Evolutionary conservation across 2,329 filamentous ascomycete genomes (phyloP).

Genomic region (Venturia effusa): DNA sequence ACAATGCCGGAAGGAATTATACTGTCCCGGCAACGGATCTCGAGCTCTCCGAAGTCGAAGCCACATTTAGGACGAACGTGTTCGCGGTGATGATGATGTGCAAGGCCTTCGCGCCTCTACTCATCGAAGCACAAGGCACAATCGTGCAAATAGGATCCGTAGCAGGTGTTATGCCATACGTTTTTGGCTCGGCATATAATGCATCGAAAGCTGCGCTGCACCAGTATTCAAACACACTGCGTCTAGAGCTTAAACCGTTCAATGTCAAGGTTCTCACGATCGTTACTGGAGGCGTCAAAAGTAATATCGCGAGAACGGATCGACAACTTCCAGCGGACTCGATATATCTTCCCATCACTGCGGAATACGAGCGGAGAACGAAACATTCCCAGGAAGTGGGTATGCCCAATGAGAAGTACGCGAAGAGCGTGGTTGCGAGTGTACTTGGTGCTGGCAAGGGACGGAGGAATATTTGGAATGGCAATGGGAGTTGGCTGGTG

Average conservation of each 20-base stretch:
- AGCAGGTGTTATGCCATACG: constrained; percentile 28
- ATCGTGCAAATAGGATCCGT: constrained; percentile 36
- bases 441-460: constrained; percentile 28
- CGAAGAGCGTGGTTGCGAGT: constrained; percentile 42
- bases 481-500: constrained; percentile 37
- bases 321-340: constrained; percentile 37
- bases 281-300: constrained; percentile 50
- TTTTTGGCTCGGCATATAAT: constrained; percentile 35
- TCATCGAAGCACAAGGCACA: constrained; percentile 35
- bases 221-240: constrained; percentile 45
- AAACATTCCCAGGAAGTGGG: constrained; percentile 43
- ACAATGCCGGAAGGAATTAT: constrained; percentile 48
- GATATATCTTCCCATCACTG: constrained; percentile 41
- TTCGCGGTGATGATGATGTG: constrained; percentile 48
- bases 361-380: constrained; percentile 40
- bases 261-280: constrained; percentile 36
- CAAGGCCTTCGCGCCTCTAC: constrained; percentile 43
- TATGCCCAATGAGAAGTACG: constrained; percentile 44
- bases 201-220: constrained; percentile 50
- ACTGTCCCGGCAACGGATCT: constrained; percentile 48
- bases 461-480: constrained; percentile 42
- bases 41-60: constrained; percentile 35
- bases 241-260: constrained; percentile 45
- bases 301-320: constrained; percentile 44
- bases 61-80: constrained; percentile 44